These are phyloP conservation scores for Samsoniella hepiali DNA, from an alignment of 2,329 filamentous ascomycete species.

Conservation along the genomic window DNA sequence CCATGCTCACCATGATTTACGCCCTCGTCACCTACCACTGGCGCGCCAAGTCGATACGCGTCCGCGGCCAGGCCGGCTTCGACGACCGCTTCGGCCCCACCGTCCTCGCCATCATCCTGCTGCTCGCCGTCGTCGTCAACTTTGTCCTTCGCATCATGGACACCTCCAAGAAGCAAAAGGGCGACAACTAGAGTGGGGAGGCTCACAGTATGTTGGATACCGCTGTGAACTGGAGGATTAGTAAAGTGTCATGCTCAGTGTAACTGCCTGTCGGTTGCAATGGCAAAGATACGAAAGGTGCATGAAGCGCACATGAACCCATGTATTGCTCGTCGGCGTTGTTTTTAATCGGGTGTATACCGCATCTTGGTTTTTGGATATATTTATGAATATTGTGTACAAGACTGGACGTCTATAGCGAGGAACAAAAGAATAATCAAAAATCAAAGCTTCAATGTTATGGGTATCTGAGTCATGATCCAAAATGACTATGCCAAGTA, in stretches of 20 bases:
- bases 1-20: conserved; percentile 94
- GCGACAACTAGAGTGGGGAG: conserved; percentile 18
- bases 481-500: neutral
- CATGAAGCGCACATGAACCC: neutral
- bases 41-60: conserved; percentile 88
- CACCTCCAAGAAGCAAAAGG: conserved; percentile 38
- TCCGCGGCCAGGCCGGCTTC: conserved; percentile 90
- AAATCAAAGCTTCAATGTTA: neutral
- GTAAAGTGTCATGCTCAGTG: neutral
- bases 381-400: neutral
- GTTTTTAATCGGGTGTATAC: conserved; percentile 2
- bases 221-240: neutral
- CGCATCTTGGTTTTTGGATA: conserved; percentile 14
- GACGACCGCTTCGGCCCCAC: conserved; percentile 95
- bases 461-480: conserved; percentile 14
- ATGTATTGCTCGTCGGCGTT: conserved; percentile 1
- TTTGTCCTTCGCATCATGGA: conserved; percentile 74
- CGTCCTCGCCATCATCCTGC: conserved; percentile 77
- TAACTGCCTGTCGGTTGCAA: neutral
- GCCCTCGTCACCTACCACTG: conserved; percentile 95
- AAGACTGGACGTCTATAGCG: neutral
- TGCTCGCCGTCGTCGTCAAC: conserved; percentile 91
- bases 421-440: neutral
- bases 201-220: neutral
- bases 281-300: neutral